A percentile compares a stretch with the other conserved stretches of the same genome.
Evolutionary conservation across 495 filamentous ascomycete species (phyloP).

Genomic region (Hyaloscypha variabilis): DNA sequence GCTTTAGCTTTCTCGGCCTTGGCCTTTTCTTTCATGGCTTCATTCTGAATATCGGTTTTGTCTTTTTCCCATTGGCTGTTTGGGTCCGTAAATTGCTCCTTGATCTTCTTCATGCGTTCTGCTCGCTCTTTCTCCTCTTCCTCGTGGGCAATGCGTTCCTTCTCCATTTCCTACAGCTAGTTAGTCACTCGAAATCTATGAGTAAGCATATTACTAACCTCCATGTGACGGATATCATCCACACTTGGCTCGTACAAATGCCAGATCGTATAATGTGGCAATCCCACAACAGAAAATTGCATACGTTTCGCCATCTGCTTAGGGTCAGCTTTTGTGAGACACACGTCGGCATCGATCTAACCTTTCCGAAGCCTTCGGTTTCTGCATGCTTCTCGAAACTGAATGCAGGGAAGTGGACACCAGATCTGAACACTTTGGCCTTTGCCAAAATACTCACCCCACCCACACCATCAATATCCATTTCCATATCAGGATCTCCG

Average conservation of each 20-base stretch:
- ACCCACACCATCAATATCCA: conserved; percentile 98
- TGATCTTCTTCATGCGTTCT: conserved; percentile 66
- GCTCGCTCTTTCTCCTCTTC: conserved; percentile 70
- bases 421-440: conserved; percentile 89
- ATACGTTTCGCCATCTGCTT: conserved; percentile 92
- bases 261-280: conserved; percentile 99
- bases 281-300: conserved; percentile 92
- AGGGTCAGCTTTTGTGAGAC: conserved; percentile 19
- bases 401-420: conserved; percentile 97
- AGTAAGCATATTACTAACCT: conserved; percentile 45
- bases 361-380: conserved; percentile 98
- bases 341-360: conserved; percentile 33
- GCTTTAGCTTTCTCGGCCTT: conserved; percentile 21
- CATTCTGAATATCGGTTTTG: conserved; percentile 71
- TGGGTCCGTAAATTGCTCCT: conserved; percentile 69
- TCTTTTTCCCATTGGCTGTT: conserved; percentile 82
- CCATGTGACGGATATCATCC: conserved; percentile 97
- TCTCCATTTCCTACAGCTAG: conserved; percentile 73
- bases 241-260: conserved; percentile 98
- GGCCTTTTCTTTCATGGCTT: conserved; percentile 47
- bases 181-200: conserved; percentile 26
- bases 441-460: conserved; percentile 98
- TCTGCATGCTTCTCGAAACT: conserved; percentile 99
- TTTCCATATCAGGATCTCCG: conserved; percentile 98
- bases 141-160: conserved; percentile 73